phyloP scores from a whole-genome alignment of 2,329 filamentous ascomycete species.

The Zopfia rhizophila region DNA sequence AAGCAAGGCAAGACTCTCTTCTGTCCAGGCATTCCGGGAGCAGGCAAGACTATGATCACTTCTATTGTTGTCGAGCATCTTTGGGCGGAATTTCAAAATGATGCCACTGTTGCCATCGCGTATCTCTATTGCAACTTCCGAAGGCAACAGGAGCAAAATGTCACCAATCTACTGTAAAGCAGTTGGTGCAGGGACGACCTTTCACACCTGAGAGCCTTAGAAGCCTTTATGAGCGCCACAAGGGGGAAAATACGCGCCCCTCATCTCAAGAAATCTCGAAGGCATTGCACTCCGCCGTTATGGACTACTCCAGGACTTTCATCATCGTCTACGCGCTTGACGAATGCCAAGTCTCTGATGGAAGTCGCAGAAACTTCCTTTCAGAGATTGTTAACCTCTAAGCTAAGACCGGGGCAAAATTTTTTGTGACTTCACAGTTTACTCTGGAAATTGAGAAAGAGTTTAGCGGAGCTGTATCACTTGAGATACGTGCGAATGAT shows the following conservation, averaged over 20 bases:
- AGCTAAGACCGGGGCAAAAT: slow-evolving; percentile 3
- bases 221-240: slow-evolving; percentile 34
- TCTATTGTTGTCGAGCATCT: slow-evolving; percentile 34
- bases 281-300: slow-evolving; percentile 25
- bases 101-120: too few relatives aligned
- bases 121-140: slow-evolving; percentile 50
- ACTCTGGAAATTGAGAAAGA: slow-evolving; percentile 19
- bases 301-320: slow-evolving; percentile 33
- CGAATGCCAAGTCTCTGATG: slow-evolving; percentile 33
- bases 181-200: slow-evolving; percentile 40
- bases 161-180: slow-evolving; percentile 41
- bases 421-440: slow-evolving; percentile 27
- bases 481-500: slow-evolving; percentile 28
- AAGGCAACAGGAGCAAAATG: slow-evolving; percentile 33
- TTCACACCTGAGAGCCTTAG: slow-evolving; percentile 25
- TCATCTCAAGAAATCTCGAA: slow-evolving; percentile 28
- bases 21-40: slow-evolving; percentile 39
- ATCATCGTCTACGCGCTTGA: slow-evolving; percentile 46
- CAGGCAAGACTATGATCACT: slow-evolving; percentile 41
- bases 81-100: too few relatives aligned
- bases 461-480: slow-evolving; percentile 10
- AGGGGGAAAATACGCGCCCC: slow-evolving; percentile 26
- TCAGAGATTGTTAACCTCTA: slow-evolving; percentile 17
- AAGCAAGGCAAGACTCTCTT: slow-evolving; percentile 25
- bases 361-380: slow-evolving; percentile 18